Conservation (phyloP, 805 yeast species). For the Hanseniaspora thailandica region DNA sequence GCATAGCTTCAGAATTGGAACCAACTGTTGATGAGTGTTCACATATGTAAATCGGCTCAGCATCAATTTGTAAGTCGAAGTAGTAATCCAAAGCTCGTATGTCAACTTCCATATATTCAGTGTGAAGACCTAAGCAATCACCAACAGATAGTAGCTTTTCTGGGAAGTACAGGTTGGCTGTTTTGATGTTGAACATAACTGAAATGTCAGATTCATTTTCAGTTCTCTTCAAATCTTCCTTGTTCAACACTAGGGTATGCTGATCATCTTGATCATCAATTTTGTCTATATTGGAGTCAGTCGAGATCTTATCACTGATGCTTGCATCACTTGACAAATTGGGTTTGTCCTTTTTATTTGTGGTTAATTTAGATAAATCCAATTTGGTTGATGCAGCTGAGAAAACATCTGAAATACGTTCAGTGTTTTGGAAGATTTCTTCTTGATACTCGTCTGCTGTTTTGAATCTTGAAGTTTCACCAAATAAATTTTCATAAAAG, state of each 20-base stretch:
- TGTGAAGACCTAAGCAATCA: conserved; percentile 49
- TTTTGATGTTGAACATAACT: conserved; percentile 55
- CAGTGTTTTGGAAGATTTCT: conserved; percentile 17
- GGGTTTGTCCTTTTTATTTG: not conserved
- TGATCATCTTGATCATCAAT: not conserved
- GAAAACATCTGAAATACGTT: not conserved
- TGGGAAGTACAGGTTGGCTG: conserved; percentile 67
- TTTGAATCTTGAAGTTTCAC: conserved; percentile 68
- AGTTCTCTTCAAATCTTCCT: conserved; percentile 31
- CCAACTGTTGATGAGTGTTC: conserved; percentile 18
- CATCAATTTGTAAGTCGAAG: conserved; percentile 78
- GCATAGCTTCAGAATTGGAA: conserved; percentile 16
- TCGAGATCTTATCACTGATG: not conserved
- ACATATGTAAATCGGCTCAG: conserved; percentile 43
- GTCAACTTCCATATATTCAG: conserved; percentile 61
- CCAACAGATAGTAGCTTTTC: conserved; percentile 53
- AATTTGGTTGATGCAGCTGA: not conserved
- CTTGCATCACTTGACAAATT: not conserved
- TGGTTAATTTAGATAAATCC: not conserved
- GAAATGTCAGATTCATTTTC: conserved; percentile 70
- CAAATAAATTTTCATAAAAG: conserved; percentile 80
- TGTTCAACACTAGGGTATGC: conserved; percentile 10
- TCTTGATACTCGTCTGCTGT: conserved; percentile 72
- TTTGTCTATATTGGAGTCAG: not conserved
- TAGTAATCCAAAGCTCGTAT: conserved; percentile 81